These are phyloP conservation scores for Tricholoma saponaceum DNA, from an alignment of 768 basidiomycete species.

Conservation along the genomic window DNA sequence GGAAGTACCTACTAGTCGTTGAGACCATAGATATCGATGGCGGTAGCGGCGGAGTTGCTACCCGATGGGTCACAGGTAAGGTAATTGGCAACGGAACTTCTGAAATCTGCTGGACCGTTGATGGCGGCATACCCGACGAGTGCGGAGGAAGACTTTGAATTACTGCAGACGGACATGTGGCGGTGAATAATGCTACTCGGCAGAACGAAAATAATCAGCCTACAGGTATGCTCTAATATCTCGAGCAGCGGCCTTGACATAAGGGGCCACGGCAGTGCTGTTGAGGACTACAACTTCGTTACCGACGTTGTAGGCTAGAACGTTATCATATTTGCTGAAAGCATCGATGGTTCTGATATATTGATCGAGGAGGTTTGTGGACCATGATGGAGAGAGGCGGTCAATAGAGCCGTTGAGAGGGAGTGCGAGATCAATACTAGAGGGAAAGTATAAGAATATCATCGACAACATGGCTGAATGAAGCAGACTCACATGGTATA, in stretches of 20 bases:
- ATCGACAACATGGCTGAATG: constrained; percentile 4
- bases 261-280: constrained; percentile 64
- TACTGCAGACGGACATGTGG: constrained; percentile 32
- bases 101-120: constrained; percentile 62
- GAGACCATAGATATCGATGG: constrained; percentile 84
- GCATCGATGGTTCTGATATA: constrained; percentile 76
- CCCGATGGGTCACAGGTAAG: constrained; percentile 68
- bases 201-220: constrained; percentile 20
- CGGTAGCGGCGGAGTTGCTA: constrained; percentile 47
- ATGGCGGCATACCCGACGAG: constrained; percentile 87
- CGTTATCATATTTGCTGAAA: constrained; percentile 85
- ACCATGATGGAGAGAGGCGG: constrained; percentile 70
- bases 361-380: constrained; percentile 71
- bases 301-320: constrained; percentile 86
- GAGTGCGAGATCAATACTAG: constrained; percentile 80
- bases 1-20: constrained; percentile 70
- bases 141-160: constrained; percentile 56
- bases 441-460: constrained; percentile 1
- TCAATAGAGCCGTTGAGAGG: constrained; percentile 86
- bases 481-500: constrained; percentile 72
- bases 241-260: constrained; percentile 87
- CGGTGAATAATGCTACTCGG: neutral
- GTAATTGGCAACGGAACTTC: constrained; percentile 68
- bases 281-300: constrained; percentile 69
- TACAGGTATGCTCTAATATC: constrained; percentile 84